These are phyloP conservation scores for Aristolochia californica DNA, from an alignment of 164 flowering plant genomes.

Conservation along the genomic window DNA sequence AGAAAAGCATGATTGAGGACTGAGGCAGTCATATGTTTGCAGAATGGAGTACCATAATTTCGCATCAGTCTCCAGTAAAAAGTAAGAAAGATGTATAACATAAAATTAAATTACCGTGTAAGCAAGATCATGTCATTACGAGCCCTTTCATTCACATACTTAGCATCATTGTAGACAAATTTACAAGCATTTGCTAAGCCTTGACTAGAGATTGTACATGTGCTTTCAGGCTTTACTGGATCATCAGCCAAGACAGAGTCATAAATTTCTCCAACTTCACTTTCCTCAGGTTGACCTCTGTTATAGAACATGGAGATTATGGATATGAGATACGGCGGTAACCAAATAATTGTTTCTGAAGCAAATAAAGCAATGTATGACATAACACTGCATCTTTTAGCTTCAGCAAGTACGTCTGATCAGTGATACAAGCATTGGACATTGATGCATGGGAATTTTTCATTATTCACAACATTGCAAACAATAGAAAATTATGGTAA, in stretches of 20 bases:
- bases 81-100: neutral
- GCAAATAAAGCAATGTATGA: neutral
- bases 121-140: slow-evolving; percentile 77
- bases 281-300: slow-evolving; percentile 6
- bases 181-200: slow-evolving; percentile 71
- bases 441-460: no score
- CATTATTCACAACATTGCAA: no score
- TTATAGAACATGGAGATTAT: neutral
- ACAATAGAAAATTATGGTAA: no score
- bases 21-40: no score
- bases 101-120: slow-evolving; percentile 51
- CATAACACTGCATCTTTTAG: neutral
- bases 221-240: slow-evolving; percentile 16
- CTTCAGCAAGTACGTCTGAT: neutral
- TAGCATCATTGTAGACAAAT: slow-evolving; percentile 81
- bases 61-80: no score
- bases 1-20: no score
- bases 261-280: slow-evolving; percentile 3
- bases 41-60: no score
- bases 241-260: slow-evolving; percentile 8
- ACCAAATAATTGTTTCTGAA: neutral
- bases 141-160: slow-evolving; percentile 92
- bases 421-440: neutral
- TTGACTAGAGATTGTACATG: slow-evolving; percentile 23
- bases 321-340: neutral